Percentiles rank a stretch among this genome's conserved stretches.
These are phyloP conservation scores for Aspergillus fumigatiaffinis DNA, from an alignment of 2,329 filamentous ascomycete species.

Conservation along the genomic window DNA sequence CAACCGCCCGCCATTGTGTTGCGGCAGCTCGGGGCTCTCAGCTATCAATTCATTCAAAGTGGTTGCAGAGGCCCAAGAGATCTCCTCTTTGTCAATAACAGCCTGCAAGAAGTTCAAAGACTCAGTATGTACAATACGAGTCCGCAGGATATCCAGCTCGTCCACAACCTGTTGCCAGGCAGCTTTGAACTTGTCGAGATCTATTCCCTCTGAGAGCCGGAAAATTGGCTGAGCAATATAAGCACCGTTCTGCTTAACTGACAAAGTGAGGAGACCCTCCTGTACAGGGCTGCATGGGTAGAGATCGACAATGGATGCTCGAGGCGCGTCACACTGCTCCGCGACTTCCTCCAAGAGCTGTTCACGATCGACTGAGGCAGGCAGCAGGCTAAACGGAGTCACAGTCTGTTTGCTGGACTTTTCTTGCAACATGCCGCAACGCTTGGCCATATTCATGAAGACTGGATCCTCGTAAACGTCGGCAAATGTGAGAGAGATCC, in stretches of 20 bases:
- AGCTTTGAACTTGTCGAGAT: slow-evolving; percentile 42
- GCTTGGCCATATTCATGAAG: slow-evolving; percentile 41
- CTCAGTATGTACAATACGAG: slow-evolving; percentile 42
- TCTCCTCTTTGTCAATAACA: slow-evolving; percentile 32
- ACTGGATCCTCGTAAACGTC: slow-evolving; percentile 44
- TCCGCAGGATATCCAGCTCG: slow-evolving; percentile 48
- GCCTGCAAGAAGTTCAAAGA: slow-evolving; percentile 38
- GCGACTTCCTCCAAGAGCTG: slow-evolving; percentile 25
- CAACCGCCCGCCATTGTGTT: slow-evolving; percentile 33
- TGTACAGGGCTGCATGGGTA: slow-evolving; percentile 45
- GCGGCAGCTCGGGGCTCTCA: slow-evolving; percentile 24
- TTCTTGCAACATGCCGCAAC: slow-evolving; percentile 14
- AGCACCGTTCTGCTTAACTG: slow-evolving; percentile 44
- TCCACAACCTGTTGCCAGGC: slow-evolving; percentile 46
- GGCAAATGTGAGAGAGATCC: slow-evolving; percentile 40
- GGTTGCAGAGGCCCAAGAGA: slow-evolving; percentile 31
- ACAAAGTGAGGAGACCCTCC: slow-evolving; percentile 47
- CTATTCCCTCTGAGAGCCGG: slow-evolving; percentile 33
- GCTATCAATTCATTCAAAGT: slow-evolving; percentile 25
- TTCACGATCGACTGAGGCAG: slow-evolving; percentile 15
- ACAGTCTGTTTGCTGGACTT: slow-evolving; percentile 2
- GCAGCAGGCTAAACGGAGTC: slow-evolving; percentile 28
- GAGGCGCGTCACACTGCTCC: slow-evolving; percentile 28
- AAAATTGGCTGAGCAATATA: slow-evolving; percentile 48
- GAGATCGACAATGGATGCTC: slow-evolving; percentile 32